Percentiles rank a stretch among this genome's conserved stretches.
These are phyloP conservation scores for Cytospora paraplurivora DNA, from an alignment of 2,329 filamentous ascomycete species.

Conservation along the genomic window DNA sequence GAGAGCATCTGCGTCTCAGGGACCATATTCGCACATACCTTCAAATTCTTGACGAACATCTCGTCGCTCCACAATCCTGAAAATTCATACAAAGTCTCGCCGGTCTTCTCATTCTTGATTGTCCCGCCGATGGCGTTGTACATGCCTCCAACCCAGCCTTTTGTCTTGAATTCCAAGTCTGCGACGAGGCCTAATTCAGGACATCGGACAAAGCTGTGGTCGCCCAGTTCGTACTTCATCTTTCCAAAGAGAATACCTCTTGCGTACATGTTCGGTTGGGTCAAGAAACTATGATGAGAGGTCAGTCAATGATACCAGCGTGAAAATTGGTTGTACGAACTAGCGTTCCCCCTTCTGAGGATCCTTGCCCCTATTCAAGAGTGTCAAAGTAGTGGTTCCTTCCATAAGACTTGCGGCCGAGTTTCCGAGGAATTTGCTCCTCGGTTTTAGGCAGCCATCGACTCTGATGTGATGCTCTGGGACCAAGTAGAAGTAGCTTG, in stretches of 20 bases:
- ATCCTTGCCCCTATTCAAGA: conserved; percentile 75
- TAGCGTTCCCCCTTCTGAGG: conserved; percentile 77
- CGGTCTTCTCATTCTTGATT: conserved; percentile 86
- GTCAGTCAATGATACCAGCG: conserved; percentile 25
- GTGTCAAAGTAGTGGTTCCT: conserved; percentile 81
- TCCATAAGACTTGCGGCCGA: conserved; percentile 99
- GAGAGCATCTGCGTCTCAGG: neutral
- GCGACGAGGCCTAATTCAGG: conserved; percentile 84
- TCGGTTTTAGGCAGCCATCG: conserved; percentile 91
- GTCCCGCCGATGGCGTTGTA: conserved; percentile 94
- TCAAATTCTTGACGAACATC: conserved; percentile 86
- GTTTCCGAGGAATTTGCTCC: conserved; percentile 94
- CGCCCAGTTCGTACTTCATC: conserved; percentile 98
- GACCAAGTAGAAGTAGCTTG: conserved; percentile 98
- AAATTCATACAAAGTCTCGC: conserved; percentile 86
- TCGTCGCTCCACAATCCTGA: conserved; percentile 93
- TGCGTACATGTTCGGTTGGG: conserved; percentile 99
- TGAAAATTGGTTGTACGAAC: conserved; percentile 54
- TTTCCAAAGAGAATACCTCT: conserved; percentile 96
- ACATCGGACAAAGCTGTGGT: conserved; percentile 91
- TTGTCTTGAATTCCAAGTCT: conserved; percentile 97
- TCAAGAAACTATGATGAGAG: conserved; percentile 68
- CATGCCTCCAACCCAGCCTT: conserved; percentile 93
- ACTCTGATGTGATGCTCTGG: conserved; percentile 93
- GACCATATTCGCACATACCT: conserved; percentile 51